These are phyloP conservation scores for Fusarium goolgardi DNA, from an alignment of 2,329 filamentous ascomycete genomes.

Conservation along the genomic window DNA sequence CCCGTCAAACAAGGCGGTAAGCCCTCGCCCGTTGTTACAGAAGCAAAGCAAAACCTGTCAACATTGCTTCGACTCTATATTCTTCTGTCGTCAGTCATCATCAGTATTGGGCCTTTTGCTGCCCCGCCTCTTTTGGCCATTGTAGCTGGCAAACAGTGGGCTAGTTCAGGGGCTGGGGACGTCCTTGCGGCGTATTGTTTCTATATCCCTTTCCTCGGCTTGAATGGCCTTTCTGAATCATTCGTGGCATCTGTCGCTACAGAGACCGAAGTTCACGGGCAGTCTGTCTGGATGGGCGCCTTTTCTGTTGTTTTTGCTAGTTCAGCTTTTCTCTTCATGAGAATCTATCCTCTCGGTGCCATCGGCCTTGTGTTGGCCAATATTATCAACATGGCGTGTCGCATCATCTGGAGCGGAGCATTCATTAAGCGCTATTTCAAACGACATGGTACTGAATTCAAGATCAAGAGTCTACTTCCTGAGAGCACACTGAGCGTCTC, in stretches of 20 bases:
- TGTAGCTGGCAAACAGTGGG: conserved; percentile 83
- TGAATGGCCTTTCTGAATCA: conserved; percentile 92
- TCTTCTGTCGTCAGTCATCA: conserved; percentile 75
- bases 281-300: conserved; percentile 84
- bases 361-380: conserved; percentile 87
- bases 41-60: conserved; percentile 65
- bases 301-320: conserved; percentile 83
- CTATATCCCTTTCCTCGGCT: conserved; percentile 90
- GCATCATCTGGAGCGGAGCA: conserved; percentile 80
- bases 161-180: conserved; percentile 74
- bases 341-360: conserved; percentile 76
- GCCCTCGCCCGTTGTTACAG: conserved; percentile 49
- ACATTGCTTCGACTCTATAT: conserved; percentile 78
- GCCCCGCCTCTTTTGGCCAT: conserved; percentile 79
- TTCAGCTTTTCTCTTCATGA: conserved; percentile 80
- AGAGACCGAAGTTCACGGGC: conserved; percentile 76
- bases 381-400: conserved; percentile 86
- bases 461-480: conserved; percentile 47
- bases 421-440: conserved; percentile 78
- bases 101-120: conserved; percentile 78
- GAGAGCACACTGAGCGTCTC: conserved; percentile 45
- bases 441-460: conserved; percentile 53
- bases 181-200: conserved; percentile 87
- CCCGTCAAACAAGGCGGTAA: conserved; percentile 33
- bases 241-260: conserved; percentile 91